Evolutionary conservation across 352 stramenopile genomes (phyloP), one percentile per base, ranked within the genome.

Genomic region (Phytophthora brassicae): DNA sequence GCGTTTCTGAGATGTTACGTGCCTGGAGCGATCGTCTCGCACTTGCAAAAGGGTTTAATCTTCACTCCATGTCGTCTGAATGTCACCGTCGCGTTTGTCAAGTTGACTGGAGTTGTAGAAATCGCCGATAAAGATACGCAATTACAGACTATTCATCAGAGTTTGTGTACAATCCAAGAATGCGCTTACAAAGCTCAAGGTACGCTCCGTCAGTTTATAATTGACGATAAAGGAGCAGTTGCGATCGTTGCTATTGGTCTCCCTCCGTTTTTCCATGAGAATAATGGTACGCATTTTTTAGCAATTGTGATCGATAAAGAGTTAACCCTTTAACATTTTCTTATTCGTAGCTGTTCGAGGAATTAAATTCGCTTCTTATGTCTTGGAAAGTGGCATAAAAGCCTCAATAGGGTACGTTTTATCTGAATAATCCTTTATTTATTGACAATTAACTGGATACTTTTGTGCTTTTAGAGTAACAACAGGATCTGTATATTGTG

Each of bases 201-300:
- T 35, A 92, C 82, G 26, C 65, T 96, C 14, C 84, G 86, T 8
- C 87, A 96, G 58, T 94, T 96, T 45, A 65, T 94, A 6, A 92
- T 96, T 33, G 87, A 96, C 33, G 86, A 95, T 64, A 94, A 96
- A 65, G 87, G 87, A 17, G 85, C 83, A 0, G 72, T 94, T 9
- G 83, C 84, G 12, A 94, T 94, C 39, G 68, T 94, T 17, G 83
- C 79, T 11, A 79, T 96, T 20, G 86, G 87, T 0, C 66, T 94
- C 0, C 82, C 83, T 1, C 87, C 87, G 12, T 90, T 90, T 52
- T 92, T 88, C 60, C 85, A 94, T 59, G 81, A 96, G 72, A 89
- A 95, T 69, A 94, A 95, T 61, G 75, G 81, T 88, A 60, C 24
- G 41, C 57, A 3, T 6, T 28, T n/a, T 9, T 31, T 49, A 26